Base-by-base conservation (phyloP, 2,329 filamentous ascomycete species). In the Penicillium sp. region DNA sequence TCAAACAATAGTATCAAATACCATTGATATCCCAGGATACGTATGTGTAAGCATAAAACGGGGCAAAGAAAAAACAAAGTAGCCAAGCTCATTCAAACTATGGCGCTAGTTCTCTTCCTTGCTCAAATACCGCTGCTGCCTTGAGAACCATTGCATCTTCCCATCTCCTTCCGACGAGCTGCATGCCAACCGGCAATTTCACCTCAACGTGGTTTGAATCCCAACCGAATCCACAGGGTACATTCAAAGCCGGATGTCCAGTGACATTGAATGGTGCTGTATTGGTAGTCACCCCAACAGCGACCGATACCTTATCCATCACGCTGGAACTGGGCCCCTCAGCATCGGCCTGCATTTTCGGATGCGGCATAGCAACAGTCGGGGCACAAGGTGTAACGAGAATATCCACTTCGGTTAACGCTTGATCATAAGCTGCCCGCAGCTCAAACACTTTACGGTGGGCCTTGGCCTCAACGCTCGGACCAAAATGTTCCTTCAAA, bases 101-200 rank as follows among this genome's bases (percentile, higher is more conserved):
- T n/a, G 39, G 39, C 5, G 39, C 19, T 13, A 31, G 0, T 48
- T 39, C 48, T 16, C 48, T 21, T 1, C 58, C 58, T 21, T 39
- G 43, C 52, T 71, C 66, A 62, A 71, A 71, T 7, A 64, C 59
- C 19, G 67, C 66, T 1, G 68, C 70, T 24, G 70, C 70, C 46
- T 64, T 64, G 21, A 72, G 45, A 14, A 73, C 53, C n/a, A 37
- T 53, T 33, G 63, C 39, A 41, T 71, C 68, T 39, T 70, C 65
- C 64, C 66, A 73, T 19, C 67, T 59, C 46, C 61, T 66, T 8
- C 80, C 82, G 10, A 86, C 77, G 35, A 86, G 75, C 61, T 86
- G 83, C 75, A 85, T 76, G 0, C 82, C 81, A 4, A 84, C 79
- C 0, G 82, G 84, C 24, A 86, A 62, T 55, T 67, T 8, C n/a